phyloP scores from a whole-genome alignment of 495 filamentous ascomycete species.

The Daldinia decipiens region DNA sequence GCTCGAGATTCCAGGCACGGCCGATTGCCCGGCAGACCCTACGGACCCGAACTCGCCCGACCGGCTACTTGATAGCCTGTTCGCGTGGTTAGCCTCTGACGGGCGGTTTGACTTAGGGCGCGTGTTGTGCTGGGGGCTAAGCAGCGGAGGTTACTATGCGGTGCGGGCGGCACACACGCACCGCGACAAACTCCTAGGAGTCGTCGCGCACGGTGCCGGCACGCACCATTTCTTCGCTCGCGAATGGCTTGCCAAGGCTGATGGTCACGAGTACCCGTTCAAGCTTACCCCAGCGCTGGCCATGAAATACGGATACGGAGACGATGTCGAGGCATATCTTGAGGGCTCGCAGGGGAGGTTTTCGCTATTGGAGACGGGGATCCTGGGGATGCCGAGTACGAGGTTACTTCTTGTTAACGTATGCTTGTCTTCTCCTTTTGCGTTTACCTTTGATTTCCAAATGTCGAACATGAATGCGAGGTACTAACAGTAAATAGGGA shows the following conservation, averaged over 20 bases:
- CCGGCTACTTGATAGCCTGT: slow-evolving; percentile 70
- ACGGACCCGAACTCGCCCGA: slow-evolving; percentile 60
- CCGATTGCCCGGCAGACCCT: slow-evolving; percentile 75
- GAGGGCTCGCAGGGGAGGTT: slow-evolving; percentile 72
- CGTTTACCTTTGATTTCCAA: neutral
- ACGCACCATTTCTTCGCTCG: slow-evolving; percentile 73
- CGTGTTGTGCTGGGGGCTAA: slow-evolving; percentile 77
- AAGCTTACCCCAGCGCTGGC: slow-evolving; percentile 71
- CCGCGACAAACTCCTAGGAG: slow-evolving; percentile 64
- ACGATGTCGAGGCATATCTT: slow-evolving; percentile 67
- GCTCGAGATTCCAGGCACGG: slow-evolving; percentile 82
- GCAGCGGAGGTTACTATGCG: slow-evolving; percentile 81
- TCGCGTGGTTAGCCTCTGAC: slow-evolving; percentile 71
- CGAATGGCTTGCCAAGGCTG: slow-evolving; percentile 72
- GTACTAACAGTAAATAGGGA: slow-evolving; percentile 58
- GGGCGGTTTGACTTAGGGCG: slow-evolving; percentile 68
- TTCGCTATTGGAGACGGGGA: slow-evolving; percentile 75
- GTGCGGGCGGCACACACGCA: slow-evolving; percentile 79
- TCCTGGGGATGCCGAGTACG: slow-evolving; percentile 70
- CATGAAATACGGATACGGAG: slow-evolving; percentile 73
- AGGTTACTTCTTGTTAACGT: slow-evolving; percentile 76
- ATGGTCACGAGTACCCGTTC: slow-evolving; percentile 84
- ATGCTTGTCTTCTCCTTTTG: slow-evolving; percentile 32
- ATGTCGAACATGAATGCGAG: too few relatives aligned
- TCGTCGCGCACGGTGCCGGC: slow-evolving; percentile 77